phyloP scores from a whole-genome alignment of 129 eudicot genomes.

The Arctium lappa region DNA sequence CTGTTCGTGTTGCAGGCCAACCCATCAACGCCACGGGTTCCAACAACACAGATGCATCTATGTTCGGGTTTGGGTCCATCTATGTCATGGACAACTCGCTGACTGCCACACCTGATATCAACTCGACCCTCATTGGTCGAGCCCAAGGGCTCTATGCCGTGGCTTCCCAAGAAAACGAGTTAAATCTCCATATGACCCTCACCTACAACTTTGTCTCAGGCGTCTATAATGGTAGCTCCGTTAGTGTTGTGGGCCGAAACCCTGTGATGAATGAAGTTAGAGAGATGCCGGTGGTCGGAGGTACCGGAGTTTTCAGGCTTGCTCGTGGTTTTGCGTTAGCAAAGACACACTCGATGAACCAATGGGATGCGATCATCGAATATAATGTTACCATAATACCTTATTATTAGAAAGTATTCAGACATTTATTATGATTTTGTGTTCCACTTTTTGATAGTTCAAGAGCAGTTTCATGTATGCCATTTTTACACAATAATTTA shows the following conservation, averaged over 20 bases:
- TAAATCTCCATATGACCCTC: constrained; percentile 33
- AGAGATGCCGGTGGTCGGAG: constrained; percentile 55
- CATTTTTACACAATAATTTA: no score
- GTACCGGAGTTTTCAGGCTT: constrained; percentile 38
- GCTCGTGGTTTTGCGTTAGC: constrained; percentile 43
- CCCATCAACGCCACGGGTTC: neutral
- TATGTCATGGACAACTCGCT: constrained; percentile 39
- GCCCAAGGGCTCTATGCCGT: constrained; percentile 45
- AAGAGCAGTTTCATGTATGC: neutral
- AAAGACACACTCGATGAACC: constrained; percentile 20
- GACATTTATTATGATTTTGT: neutral
- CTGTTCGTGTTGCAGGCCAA: constrained; percentile 30
- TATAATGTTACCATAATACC: constrained; percentile 32
- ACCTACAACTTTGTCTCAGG: constrained; percentile 33
- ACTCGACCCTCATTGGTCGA: constrained; percentile 46
- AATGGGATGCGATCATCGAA: constrained; percentile 31
- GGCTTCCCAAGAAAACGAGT: constrained; percentile 14
- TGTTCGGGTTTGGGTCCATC: constrained; percentile 28
- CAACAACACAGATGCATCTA: neutral
- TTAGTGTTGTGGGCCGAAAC: constrained; percentile 36
- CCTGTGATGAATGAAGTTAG: constrained; percentile 26
- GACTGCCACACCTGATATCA: constrained; percentile 31
- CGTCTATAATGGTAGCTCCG: constrained; percentile 36
- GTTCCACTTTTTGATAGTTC: neutral
- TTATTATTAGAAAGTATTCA: constrained; percentile 7